Evolutionary conservation across 495 filamentous ascomycete species (phyloP).

Genomic region (Trichoderma gamsii): DNA sequence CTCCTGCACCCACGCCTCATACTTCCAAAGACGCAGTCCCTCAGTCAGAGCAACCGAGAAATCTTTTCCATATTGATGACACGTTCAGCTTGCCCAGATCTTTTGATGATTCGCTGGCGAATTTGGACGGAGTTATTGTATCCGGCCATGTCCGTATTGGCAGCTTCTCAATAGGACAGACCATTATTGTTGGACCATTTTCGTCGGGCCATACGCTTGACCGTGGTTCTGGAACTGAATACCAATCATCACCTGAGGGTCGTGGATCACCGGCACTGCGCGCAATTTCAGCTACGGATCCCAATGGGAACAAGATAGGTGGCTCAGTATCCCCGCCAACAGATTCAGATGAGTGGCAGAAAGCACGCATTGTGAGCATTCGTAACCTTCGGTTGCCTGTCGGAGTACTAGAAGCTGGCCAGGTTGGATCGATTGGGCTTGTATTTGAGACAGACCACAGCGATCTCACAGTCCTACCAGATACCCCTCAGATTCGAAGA

Average conservation of each 20-base stretch:
- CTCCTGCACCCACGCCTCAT: constrained; percentile 44
- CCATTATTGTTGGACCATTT: constrained; percentile 75
- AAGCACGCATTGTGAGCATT: constrained; percentile 73
- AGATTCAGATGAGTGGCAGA: constrained; percentile 62
- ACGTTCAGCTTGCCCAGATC: constrained; percentile 52
- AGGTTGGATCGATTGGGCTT: constrained; percentile 87
- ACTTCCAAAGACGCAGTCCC: constrained; percentile 37
- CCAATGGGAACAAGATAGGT: constrained; percentile 34
- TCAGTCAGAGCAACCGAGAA: constrained; percentile 45
- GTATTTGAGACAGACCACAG: constrained; percentile 43
- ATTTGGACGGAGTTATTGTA: constrained; percentile 54
- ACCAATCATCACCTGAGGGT: constrained; percentile 30
- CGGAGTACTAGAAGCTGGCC: constrained; percentile 64
- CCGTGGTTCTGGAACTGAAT: constrained; percentile 31
- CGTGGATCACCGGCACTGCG: constrained; percentile 38
- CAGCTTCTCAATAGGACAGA: constrained; percentile 69
- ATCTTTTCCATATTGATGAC: constrained; percentile 85
- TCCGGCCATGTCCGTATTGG: constrained; percentile 80
- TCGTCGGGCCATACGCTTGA: constrained; percentile 39
- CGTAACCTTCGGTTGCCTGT: constrained; percentile 84
- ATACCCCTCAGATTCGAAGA: constrained; percentile 57
- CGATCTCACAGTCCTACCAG: constrained; percentile 1
- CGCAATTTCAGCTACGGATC: constrained; percentile 38
- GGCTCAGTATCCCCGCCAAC: constrained; percentile 36
- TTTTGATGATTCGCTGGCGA: constrained; percentile 34